Base-by-base conservation (phyloP, 805 yeast species). In the Wickerhamiella dianesei region DNA sequence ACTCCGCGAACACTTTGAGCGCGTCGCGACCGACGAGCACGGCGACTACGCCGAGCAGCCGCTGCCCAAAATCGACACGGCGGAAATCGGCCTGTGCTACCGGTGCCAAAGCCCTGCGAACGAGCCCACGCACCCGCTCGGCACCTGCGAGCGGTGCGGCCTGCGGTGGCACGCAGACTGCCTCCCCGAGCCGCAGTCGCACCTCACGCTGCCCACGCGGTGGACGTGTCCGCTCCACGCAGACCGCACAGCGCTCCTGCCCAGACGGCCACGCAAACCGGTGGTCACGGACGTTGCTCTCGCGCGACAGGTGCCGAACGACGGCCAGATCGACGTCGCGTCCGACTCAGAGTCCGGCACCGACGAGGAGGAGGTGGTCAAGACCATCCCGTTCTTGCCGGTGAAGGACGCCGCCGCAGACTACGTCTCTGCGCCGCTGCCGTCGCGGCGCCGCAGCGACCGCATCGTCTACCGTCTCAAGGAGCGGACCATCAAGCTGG, bases 91-190 rank as follows among this genome's bases (percentile, higher is more conserved):
- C 41, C 60, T 81, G 42, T 89, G 98, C 63, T 81, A 76, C 59
- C 73, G 72, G 51, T 89, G 98, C 66, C 32, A 25, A 25, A 80
- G 81, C 1, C 65, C 68, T 19, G 78, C 92, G 3, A 92, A 86
- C 0, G 64, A 81, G 45, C 64, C 67, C 18, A 17, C 84, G 92
- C 1, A 70, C 71, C 41, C 83, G 80, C 61, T 89, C 96, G 97
- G 79, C 76, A 65, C 92, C 95, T 63, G 97, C 96, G 2, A 80
- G 82, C 54, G 96, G 86, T 65, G 75, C 77, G 18, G 82, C 74
- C 42, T 53, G 52, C 41, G 53, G 5, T 56, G 48, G 57, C 58
- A 47, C 46, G 53, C 48, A 41, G 57, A 46, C 44, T 56, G 54
- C 45, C 45, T 47, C 8, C 41, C 41, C 3, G 45, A 45, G 35